These are phyloP conservation scores for Penicillium sp. DNA, from an alignment of 2,329 filamentous ascomycete species.

Conservation along the genomic window DNA sequence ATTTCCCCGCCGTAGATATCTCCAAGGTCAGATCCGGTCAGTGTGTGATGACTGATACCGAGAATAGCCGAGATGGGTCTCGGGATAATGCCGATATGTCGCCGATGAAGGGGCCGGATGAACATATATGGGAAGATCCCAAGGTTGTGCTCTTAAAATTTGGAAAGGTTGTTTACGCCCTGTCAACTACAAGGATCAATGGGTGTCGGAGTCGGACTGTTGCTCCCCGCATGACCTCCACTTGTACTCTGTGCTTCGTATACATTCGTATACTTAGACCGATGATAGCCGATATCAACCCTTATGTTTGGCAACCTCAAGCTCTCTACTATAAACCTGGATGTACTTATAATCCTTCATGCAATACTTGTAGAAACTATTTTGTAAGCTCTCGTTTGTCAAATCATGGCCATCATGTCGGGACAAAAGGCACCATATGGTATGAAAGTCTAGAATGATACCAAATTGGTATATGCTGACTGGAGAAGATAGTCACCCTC, in stretches of 20 bases:
- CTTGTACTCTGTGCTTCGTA: not conserved
- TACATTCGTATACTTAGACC: not conserved
- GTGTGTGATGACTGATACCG: slow-evolving; percentile 3
- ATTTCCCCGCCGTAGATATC: not conserved
- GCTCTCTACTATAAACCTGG: not conserved
- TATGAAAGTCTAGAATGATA: not conserved
- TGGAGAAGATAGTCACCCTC: not conserved
- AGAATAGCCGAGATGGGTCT: slow-evolving; percentile 2
- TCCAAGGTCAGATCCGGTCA: not conserved
- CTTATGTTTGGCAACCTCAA: not conserved
- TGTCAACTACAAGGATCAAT: not conserved
- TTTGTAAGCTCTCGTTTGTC: not conserved
- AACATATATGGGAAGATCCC: not conserved
- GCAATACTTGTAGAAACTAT: not conserved
- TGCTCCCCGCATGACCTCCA: not conserved
- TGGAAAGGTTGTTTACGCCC: not conserved
- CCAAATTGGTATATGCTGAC: not conserved
- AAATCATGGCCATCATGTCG: not conserved
- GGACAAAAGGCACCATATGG: not conserved
- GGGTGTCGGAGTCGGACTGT: not conserved
- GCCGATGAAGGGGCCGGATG: not conserved
- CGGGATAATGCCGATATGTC: not conserved
- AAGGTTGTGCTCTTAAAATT: not conserved
- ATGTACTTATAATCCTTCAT: not conserved
- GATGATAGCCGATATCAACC: slow-evolving; percentile 1